phyloP scores from a whole-genome alignment of 495 filamentous ascomycete species.

The Neurospora intermedia region DNA sequence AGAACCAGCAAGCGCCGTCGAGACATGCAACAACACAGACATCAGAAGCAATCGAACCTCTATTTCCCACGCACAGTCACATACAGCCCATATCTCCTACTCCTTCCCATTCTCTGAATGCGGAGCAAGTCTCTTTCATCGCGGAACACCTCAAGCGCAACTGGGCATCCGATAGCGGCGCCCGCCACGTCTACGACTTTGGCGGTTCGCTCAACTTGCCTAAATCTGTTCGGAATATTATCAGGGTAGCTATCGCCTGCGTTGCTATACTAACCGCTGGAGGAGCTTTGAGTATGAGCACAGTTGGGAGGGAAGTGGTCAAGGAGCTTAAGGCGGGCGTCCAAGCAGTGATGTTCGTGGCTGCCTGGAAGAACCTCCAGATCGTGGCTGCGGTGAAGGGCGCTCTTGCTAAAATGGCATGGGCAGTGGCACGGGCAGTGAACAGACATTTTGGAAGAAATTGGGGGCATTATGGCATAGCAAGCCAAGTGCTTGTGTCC shows the following conservation, averaged over 20 bases:
- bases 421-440: neutral
- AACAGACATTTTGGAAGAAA: neutral
- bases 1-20: neutral
- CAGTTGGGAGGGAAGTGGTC: neutral
- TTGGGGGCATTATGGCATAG: neutral
- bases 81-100: neutral
- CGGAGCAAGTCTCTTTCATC: too few species aligned
- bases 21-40: neutral
- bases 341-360: neutral
- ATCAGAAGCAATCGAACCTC: neutral
- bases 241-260: neutral
- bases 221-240: rapidly evolving
- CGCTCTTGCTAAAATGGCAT: neutral
- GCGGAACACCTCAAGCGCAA: too few species aligned
- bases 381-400: neutral
- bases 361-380: neutral
- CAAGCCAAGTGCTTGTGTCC: neutral
- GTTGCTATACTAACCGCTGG: neutral
- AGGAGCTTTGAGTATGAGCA: neutral
- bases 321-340: neutral
- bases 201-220: neutral
- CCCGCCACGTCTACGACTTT: too few species aligned
- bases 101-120: too few species aligned
- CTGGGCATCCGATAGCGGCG: too few species aligned
- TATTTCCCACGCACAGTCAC: neutral